phyloP scores from a whole-genome alignment of 169 alveolate species.

The Eimeria maxima region DNA sequence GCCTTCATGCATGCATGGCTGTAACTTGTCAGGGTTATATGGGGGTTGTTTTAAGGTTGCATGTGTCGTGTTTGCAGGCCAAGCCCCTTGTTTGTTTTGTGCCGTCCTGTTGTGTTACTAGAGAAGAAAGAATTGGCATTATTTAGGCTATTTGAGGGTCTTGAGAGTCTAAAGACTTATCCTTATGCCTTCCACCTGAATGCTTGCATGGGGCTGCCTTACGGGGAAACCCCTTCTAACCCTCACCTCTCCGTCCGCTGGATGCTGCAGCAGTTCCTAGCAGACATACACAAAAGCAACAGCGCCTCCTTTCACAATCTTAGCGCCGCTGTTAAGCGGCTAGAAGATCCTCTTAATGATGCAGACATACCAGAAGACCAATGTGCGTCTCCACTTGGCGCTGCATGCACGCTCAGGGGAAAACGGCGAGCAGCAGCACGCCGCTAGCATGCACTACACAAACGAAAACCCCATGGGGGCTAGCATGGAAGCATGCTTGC shows the following conservation, averaged over 20 bases:
- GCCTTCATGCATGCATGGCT: background rate
- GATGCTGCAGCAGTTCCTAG: constrained; percentile 30
- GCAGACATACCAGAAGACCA: background rate
- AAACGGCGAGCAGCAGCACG: background rate
- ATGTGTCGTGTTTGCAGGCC: background rate
- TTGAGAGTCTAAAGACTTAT: background rate
- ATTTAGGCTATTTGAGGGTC: constrained; percentile 19
- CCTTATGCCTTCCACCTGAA: background rate
- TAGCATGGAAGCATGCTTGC: background rate
- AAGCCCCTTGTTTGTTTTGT: background rate
- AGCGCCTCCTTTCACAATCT: background rate
- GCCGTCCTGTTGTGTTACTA: constrained; percentile 44
- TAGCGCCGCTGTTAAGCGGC: background rate
- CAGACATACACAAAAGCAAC: background rate
- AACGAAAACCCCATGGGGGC: too few relatives aligned
- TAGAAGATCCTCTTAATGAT: background rate
- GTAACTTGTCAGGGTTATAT: too few relatives aligned
- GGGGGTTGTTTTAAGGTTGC: background rate
- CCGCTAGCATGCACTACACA: background rate
- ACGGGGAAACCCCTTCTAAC: background rate
- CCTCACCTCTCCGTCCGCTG: background rate
- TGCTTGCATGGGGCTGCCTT: background rate
- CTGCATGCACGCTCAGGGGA: background rate
- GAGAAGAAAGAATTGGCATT: constrained; percentile 42
- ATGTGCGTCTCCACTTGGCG: background rate